Conservation (phyloP, 495 filamentous ascomycete species). For the Neurospora sp. region DNA sequence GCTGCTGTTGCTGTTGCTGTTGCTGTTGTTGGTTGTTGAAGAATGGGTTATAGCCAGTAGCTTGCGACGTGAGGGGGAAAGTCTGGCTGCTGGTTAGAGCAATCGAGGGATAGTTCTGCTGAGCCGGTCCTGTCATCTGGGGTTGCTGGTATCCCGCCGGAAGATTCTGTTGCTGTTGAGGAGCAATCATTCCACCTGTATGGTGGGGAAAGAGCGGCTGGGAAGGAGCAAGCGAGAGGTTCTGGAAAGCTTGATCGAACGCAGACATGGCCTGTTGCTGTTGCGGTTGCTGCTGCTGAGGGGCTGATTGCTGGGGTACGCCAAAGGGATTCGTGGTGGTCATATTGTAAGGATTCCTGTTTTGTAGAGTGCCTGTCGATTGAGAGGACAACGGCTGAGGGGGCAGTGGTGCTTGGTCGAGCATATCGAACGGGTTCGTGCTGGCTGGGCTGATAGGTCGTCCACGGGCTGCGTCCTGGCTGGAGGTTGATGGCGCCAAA, state of each 20-base stretch:
- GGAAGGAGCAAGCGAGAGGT: slow-evolving; percentile 50
- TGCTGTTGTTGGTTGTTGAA: slow-evolving; percentile 35
- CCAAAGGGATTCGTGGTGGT: slow-evolving; percentile 42
- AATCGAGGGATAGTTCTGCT: slow-evolving; percentile 39
- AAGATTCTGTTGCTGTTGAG: slow-evolving; percentile 33
- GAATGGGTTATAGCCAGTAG: slow-evolving; percentile 55
- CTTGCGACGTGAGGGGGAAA: slow-evolving; percentile 31
- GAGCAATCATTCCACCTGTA: slow-evolving; percentile 62
- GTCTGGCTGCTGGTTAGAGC: slow-evolving; percentile 37
- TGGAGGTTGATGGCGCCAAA: slow-evolving; percentile 30
- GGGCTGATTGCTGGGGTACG: slow-evolving; percentile 18
- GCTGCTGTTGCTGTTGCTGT: slow-evolving; percentile 18
- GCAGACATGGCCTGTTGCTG: slow-evolving; percentile 27
- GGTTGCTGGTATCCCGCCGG: slow-evolving; percentile 40
- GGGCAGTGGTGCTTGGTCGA: slow-evolving; percentile 27
- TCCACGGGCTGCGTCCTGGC: slow-evolving; percentile 18
- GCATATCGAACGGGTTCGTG: slow-evolving; percentile 59
- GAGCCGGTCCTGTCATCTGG: slow-evolving; percentile 49
- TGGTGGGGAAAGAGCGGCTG: slow-evolving; percentile 73
- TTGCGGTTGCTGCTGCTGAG: background rate
- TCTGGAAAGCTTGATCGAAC: slow-evolving; percentile 60
- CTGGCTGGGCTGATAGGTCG: slow-evolving; percentile 36
- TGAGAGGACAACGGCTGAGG: slow-evolving; percentile 47
- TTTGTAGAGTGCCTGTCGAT: slow-evolving; percentile 44
- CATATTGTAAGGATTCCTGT: slow-evolving; percentile 37